Evolutionary conservation across 306 rosid genomes (phyloP).

Genomic region (Oemleria cerasiformis): DNA sequence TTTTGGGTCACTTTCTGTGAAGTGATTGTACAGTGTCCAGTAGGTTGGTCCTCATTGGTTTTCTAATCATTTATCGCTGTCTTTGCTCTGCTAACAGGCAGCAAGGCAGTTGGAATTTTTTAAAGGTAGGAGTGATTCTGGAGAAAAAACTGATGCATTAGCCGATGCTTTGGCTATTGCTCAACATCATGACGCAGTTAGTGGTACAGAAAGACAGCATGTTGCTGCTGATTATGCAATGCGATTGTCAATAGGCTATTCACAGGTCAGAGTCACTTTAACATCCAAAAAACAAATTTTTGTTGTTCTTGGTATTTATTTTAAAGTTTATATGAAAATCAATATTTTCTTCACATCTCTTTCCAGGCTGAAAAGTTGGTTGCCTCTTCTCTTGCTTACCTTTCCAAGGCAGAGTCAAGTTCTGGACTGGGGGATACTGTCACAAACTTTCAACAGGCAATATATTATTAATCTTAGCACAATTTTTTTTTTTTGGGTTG

Average conservation of each 20-base stretch:
- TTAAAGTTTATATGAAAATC: slow-evolving; percentile 16
- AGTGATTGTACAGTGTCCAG: neutral
- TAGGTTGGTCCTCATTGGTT: slow-evolving; percentile 1
- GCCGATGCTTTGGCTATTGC: slow-evolving; percentile 84
- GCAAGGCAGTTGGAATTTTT: slow-evolving; percentile 86
- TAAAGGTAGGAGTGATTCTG: slow-evolving; percentile 57
- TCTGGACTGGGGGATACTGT: slow-evolving; percentile 25
- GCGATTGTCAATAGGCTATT: slow-evolving; percentile 71
- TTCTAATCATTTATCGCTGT: slow-evolving; percentile 14
- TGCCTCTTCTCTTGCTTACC: slow-evolving; percentile 62
- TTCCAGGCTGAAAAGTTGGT: slow-evolving; percentile 69
- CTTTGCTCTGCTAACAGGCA: slow-evolving; percentile 47
- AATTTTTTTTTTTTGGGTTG: neutral
- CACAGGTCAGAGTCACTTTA: slow-evolving; percentile 47
- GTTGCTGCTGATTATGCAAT: slow-evolving; percentile 86
- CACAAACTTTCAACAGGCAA: slow-evolving; percentile 63
- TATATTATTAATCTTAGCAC: slow-evolving; percentile 15
- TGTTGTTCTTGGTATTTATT: slow-evolving; percentile 17
- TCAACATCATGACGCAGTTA: slow-evolving; percentile 91
- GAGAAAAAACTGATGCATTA: slow-evolving; percentile 62
- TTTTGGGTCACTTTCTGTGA: slow-evolving; percentile 9
- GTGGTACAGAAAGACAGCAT: slow-evolving; percentile 84
- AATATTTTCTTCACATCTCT: slow-evolving; percentile 11
- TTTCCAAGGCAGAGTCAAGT: slow-evolving; percentile 44
- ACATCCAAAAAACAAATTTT: slow-evolving; percentile 4